Conservation (phyloP, 1,284 basidiomycete species). For the Cryptococcus sp. region DNA sequence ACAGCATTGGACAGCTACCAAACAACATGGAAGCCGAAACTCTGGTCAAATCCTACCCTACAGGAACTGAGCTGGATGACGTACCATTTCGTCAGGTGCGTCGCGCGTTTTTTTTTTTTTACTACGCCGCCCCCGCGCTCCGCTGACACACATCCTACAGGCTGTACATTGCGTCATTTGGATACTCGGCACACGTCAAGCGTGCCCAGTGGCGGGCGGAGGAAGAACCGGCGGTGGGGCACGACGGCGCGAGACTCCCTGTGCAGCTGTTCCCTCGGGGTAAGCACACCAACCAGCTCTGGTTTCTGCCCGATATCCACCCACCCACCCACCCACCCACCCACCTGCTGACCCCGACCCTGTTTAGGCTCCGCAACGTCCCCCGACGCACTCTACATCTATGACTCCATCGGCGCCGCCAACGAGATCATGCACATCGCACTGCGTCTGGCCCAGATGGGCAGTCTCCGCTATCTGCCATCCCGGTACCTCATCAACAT, state of each 20-base stretch:
- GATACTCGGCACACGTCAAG: slow-evolving; percentile 52
- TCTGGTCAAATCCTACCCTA: slow-evolving; percentile 25
- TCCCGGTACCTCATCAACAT: slow-evolving; percentile 45
- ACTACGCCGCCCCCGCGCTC: too few species aligned
- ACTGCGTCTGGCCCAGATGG: slow-evolving; percentile 40
- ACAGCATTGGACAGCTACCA: slow-evolving; percentile 32
- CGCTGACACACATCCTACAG: slow-evolving; percentile 1
- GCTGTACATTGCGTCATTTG: slow-evolving; percentile 51
- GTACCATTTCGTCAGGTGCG: slow-evolving; percentile 47
- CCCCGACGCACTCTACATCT: slow-evolving; percentile 49
- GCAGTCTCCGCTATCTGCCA: slow-evolving; percentile 45
- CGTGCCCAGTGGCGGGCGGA: slow-evolving; percentile 42
- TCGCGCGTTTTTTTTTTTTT: not conserved
- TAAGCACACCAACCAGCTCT: too few species aligned
- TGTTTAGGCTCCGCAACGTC: slow-evolving; percentile 43
- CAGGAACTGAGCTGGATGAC: slow-evolving; percentile 44
- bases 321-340: too few species aligned
- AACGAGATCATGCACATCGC: slow-evolving; percentile 47
- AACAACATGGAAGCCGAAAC: slow-evolving; percentile 25
- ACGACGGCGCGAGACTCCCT: slow-evolving; percentile 11
- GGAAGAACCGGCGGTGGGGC: slow-evolving; percentile 18
- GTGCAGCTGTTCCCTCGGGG: slow-evolving; percentile 35
- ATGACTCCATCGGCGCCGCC: slow-evolving; percentile 48
- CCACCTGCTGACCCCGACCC: not conserved
- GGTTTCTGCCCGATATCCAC: too few species aligned